Evolutionary conservation across 106 monocot species (phyloP).

Genomic region (Iris macrosiphon): DNA sequence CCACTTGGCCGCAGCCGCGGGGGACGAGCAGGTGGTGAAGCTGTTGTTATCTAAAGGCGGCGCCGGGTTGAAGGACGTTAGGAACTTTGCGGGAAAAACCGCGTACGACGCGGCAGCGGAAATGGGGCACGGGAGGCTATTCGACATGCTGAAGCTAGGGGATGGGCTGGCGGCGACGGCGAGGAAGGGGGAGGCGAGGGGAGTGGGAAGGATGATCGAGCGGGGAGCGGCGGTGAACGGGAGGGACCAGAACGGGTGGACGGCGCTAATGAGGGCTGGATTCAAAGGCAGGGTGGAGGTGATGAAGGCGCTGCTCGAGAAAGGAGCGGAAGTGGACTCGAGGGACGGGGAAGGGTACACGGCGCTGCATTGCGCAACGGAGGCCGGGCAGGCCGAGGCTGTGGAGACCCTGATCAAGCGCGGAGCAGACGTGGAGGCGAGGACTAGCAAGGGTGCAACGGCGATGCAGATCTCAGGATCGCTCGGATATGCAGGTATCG

Average conservation of each 20-base stretch:
- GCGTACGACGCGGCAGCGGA: conserved; percentile 34
- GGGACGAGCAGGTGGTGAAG: conserved; percentile 27
- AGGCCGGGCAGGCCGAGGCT: conserved; percentile 30
- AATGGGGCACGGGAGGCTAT: conserved; percentile 17
- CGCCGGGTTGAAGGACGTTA: conserved; percentile 15
- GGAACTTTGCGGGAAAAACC: conserved; percentile 23
- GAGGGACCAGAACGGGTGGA: conserved; percentile 40
- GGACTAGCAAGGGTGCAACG: conserved; percentile 31
- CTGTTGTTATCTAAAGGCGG: conserved; percentile 14
- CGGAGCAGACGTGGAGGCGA: conserved; percentile 24
- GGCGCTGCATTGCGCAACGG: conserved; percentile 48
- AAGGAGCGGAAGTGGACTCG: conserved; percentile 25
- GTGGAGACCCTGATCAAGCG: conserved; percentile 30
- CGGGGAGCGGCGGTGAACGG: conserved; percentile 29
- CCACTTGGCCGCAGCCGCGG: conserved; percentile 28
- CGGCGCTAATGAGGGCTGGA: conserved; percentile 38
- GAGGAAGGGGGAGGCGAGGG: conserved; percentile 24
- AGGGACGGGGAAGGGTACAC: conserved; percentile 42
- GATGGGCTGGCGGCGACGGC: conserved; percentile 25
- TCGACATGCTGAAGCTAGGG: conserved; percentile 22
- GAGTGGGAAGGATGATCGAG: conserved; percentile 13
- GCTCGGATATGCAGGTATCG: conserved; percentile 21
- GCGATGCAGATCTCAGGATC: conserved; percentile 15
- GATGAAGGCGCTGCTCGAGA: conserved; percentile 13
- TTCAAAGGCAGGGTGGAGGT: conserved; percentile 34